Evolutionary conservation across 139 green algal genomes (phyloP), one percentile per base, ranked within the genome.

Genomic region (Nannochloris sp.): DNA sequence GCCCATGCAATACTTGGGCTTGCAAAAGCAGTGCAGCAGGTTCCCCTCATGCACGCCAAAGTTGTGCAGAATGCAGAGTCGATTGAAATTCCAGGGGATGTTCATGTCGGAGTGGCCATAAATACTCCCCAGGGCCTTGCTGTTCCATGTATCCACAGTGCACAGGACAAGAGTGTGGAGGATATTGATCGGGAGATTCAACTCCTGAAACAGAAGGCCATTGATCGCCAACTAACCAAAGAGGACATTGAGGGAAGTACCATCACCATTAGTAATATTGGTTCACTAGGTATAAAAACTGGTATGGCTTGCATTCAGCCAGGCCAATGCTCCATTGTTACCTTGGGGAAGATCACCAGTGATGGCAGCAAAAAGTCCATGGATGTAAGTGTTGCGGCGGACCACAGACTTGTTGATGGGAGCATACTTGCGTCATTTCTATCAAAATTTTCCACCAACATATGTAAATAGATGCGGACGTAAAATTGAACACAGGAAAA

Each of bases 41-140:
- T 79, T 59, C 90, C 91, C 1, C 43, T 60, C 6, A n/a, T 95
- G 31, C 96, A 97, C 70, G 62, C 69, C 62, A 83, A 69, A 40
- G 49, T 91, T 53, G 46, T 26, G 17, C 46, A 28, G 6, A 53
- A 20, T 53, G 46, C 46, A 20, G 17, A 53, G 6, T 23, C 5
- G 5, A 23, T 53, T 53, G 46, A 53, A 14, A 20, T 87, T 65
- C 82, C 84, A 67, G 71, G 65, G 0, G 36, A 59, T n/a, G 83
- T 93, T 73, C 93, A 96, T 76, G 75, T 97, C 4, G 90, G 90
- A 4, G 74, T 97, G 4, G 91, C 91, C 4, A 91, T 97, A 82
- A 84, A 82, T 20, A 95, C 89, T 3, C 73, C 78, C 4, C 29
- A 65, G 12, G 91, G 91, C 13, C 83, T 97, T 25, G 88, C 87